These are phyloP conservation scores for Rubroboletus satanas DNA, from an alignment of 768 basidiomycete genomes.

Conservation along the genomic window DNA sequence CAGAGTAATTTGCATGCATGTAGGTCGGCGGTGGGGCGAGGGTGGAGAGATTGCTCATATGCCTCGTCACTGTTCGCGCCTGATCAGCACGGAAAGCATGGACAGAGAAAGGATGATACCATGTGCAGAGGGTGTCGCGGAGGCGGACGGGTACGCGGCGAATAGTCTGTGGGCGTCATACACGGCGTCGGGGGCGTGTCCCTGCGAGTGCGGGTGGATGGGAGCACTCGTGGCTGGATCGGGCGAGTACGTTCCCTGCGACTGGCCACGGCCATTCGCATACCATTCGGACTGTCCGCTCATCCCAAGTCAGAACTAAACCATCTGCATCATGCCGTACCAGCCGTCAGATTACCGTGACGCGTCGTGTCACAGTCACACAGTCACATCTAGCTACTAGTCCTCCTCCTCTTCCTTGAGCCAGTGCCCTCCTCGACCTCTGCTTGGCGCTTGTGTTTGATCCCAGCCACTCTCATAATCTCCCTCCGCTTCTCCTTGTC, in stretches of 20 bases:
- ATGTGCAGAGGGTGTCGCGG: conserved; percentile 73
- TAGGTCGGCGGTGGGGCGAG: conserved; percentile 61
- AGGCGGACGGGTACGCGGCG: conserved; percentile 68
- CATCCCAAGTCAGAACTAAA: conserved; percentile 19
- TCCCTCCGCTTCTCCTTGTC: conserved; percentile 76
- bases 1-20: conserved; percentile 43
- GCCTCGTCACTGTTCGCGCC: conserved; percentile 54
- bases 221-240: conserved; percentile 3
- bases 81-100: conserved; percentile 15
- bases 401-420: conserved; percentile 50
- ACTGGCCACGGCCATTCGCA: conserved; percentile 13
- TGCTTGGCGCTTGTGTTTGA: conserved; percentile 65
- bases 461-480: conserved; percentile 65
- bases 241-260: conserved; percentile 13
- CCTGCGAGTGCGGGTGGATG: conserved; percentile 9
- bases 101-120: conserved; percentile 38
- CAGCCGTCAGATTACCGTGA: conserved; percentile 8
- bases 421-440: conserved; percentile 56
- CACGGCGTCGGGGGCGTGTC: conserved; percentile 44
- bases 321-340: neutral
- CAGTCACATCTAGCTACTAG: conserved; percentile 5
- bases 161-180: conserved; percentile 67
- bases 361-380: conserved; percentile 21
- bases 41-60: conserved; percentile 57
- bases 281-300: conserved; percentile 26